Evolutionary conservation across 352 stramenopile genomes (phyloP).

Genomic region (Globisporangium paroecandrum): DNA sequence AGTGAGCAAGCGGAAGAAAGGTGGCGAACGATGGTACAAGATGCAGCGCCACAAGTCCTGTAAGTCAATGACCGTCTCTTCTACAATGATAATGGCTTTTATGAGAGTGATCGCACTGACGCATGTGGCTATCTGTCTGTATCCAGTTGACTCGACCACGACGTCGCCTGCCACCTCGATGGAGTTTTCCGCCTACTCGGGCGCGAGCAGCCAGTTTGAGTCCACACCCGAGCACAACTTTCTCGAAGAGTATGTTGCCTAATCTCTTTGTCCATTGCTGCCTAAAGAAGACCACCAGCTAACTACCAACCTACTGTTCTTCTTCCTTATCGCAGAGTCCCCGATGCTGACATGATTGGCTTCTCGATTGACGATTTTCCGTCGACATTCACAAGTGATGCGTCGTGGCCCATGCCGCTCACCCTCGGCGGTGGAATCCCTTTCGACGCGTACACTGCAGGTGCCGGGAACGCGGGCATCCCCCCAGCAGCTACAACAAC

Average conservation of each 20-base stretch:
- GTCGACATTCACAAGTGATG: constrained; percentile 40
- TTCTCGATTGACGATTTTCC: constrained; percentile 71
- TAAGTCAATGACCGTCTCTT: constrained; percentile 6
- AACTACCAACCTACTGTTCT: not conserved
- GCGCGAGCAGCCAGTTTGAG: constrained; percentile 25
- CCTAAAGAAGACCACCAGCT: not conserved
- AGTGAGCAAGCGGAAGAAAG: constrained; percentile 69
- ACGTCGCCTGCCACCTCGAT: constrained; percentile 39
- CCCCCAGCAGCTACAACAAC: not conserved
- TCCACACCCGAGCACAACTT: constrained; percentile 39
- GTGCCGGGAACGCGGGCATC: not conserved
- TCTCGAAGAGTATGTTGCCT: constrained; percentile 48
- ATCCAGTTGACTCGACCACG: constrained; percentile 51
- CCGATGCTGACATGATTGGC: constrained; percentile 60
- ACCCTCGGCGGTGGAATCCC: constrained; percentile 14
- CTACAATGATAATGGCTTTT: too few relatives aligned
- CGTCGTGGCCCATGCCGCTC: constrained; percentile 32
- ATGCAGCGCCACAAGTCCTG: constrained; percentile 54
- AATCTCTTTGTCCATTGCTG: not conserved
- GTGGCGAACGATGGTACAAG: constrained; percentile 61
- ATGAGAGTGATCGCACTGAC: not conserved
- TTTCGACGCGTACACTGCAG: constrained; percentile 21
- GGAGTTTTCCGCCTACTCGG: constrained; percentile 27
- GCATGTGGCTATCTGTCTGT: not conserved
- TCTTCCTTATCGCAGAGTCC: constrained; percentile 17